Base-by-base conservation (phyloP, 2,329 filamentous ascomycete genomes). In the Emergomyces pasteurianus region DNA sequence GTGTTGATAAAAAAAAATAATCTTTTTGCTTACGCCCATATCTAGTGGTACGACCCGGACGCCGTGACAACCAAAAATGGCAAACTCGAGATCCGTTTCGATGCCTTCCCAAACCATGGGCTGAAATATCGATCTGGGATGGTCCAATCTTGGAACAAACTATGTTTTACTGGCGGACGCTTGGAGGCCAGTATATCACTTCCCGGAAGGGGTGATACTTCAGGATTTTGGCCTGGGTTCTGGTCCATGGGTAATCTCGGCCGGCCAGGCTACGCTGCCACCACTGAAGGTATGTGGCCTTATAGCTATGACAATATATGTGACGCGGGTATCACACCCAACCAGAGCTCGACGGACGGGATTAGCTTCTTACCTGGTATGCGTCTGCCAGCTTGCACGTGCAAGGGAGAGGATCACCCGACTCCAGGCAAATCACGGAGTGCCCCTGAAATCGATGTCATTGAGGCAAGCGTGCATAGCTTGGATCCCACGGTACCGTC, bases 221-320 rank as follows among this genome's bases (percentile, higher is more conserved):
- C 83, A 60, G 86, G 86, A 61, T 86, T 89, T 73, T 89, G 86
- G 86, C 86, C 86, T 49, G 86, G 86, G 72, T 87, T 88, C 72
- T 89, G 86, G 86, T 79, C 85, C 0, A 88, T 89, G 84, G 86
- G 86, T 4, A 89, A 89, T 67, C 78, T 89, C 26, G 86, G 83
- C 43, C 80, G 86, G 64, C 84, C 86, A 31, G 86, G 86, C 14
- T 87, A 87, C 71, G 79, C 83, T 38, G 82, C 85, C 10, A 87
- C 86, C 1, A 89, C 86, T 0, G 86, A 89, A 63, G 86, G 86
- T 4, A 78, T 88, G 71, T 89, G 86, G 86, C 86, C 86, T 0
- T 89, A 89, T 75, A 87, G 83, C 65, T 89, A 89, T 69, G 79
- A 84, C 65, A 80, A 88, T 66, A 73, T 80, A 50, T 89, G 87